phyloP scores from a whole-genome alignment of 345 rosid genomes.

The Durio zibethinus region DNA sequence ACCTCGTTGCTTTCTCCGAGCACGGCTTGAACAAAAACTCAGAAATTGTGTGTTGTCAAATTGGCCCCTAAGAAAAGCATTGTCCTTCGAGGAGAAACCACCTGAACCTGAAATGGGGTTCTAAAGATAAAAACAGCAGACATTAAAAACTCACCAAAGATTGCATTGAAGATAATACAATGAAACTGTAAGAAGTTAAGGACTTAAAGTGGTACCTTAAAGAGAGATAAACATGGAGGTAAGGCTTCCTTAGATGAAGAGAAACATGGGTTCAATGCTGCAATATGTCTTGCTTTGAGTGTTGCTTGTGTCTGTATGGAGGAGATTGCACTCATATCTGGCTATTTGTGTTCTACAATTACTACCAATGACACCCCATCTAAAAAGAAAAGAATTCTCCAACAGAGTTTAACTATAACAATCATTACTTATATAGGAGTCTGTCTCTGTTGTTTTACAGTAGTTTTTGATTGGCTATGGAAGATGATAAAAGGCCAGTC shows the following conservation, averaged over 20 bases:
- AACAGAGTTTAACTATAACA: background rate
- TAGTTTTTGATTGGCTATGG: background rate
- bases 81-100: slow-evolving; percentile 44
- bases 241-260: slow-evolving; percentile 29
- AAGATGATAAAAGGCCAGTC: slow-evolving; percentile 1
- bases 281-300: slow-evolving; percentile 13
- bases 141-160: background rate
- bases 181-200: background rate
- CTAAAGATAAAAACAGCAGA: slow-evolving; percentile 25
- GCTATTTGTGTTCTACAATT: background rate
- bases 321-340: slow-evolving; percentile 34
- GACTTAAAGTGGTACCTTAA: slow-evolving; percentile 31
- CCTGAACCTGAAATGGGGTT: slow-evolving; percentile 38
- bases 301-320: slow-evolving; percentile 31
- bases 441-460: background rate
- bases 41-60: slow-evolving; percentile 29
- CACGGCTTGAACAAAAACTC: slow-evolving; percentile 20
- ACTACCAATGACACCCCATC: slow-evolving; percentile 3
- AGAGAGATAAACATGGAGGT: slow-evolving; percentile 22
- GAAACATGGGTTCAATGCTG: slow-evolving; percentile 30
- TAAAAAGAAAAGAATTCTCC: background rate
- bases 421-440: background rate
- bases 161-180: background rate
- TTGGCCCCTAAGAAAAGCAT: slow-evolving; percentile 43
- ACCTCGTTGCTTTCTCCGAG: slow-evolving; percentile 38